These are phyloP conservation scores for Neurospora sp. DNA, from an alignment of 2,329 filamentous ascomycete genomes.

Conservation along the genomic window DNA sequence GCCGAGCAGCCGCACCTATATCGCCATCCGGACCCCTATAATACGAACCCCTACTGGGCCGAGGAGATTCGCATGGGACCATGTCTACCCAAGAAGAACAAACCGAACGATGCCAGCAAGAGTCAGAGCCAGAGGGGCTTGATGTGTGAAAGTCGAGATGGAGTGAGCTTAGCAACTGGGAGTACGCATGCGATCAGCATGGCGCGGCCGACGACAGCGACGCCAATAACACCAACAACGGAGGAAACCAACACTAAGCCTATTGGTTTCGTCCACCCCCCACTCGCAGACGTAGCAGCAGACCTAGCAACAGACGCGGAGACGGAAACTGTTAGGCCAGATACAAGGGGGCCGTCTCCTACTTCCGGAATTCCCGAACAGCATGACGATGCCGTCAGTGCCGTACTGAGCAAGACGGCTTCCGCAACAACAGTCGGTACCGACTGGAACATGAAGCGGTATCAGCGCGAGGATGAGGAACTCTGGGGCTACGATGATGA, in stretches of 20 bases:
- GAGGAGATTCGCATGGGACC: constrained; percentile 82
- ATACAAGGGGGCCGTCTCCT: background rate
- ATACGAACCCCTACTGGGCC: constrained; percentile 80
- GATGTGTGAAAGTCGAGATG: constrained; percentile 44
- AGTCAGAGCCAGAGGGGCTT: constrained; percentile 50
- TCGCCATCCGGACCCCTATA: constrained; percentile 70
- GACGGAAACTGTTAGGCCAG: background rate
- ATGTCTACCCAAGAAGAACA: constrained; percentile 53
- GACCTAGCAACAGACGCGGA: background rate
- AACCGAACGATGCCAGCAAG: constrained; percentile 35
- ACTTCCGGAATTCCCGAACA: background rate
- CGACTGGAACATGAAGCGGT: constrained; percentile 68
- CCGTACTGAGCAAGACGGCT: constrained; percentile 26
- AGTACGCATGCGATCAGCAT: constrained; percentile 28
- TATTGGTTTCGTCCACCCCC: background rate
- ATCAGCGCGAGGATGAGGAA: constrained; percentile 81
- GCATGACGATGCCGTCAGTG: constrained; percentile 31
- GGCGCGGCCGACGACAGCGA: constrained; percentile 10
- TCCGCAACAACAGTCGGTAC: constrained; percentile 29
- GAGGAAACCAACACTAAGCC: constrained; percentile 16
- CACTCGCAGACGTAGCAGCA: background rate
- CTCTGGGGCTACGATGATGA: constrained; percentile 58
- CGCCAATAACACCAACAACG: constrained; percentile 12
- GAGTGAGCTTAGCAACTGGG: constrained; percentile 26
- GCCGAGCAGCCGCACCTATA: constrained; percentile 64